Base-by-base conservation (phyloP, 192 early-diverging fungal species). In the Backusella australiensis region DNA sequence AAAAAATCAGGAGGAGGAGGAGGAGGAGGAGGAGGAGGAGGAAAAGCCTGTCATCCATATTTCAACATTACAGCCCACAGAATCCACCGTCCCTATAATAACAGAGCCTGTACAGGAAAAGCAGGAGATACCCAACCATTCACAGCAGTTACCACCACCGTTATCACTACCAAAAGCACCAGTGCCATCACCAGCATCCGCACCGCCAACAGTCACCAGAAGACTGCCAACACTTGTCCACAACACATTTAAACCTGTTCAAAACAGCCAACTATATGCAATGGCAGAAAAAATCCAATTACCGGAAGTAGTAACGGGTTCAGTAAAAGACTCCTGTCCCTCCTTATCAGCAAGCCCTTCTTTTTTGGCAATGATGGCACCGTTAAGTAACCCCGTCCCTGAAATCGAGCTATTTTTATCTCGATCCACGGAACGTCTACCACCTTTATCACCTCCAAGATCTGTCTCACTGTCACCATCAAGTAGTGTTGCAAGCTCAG, bases 281-380 rank as follows among this genome's bases (percentile, higher is more conserved):
- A 63, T 63, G 56, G 26, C 56, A 63, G 56, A 63, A 63, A 63
- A 63, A 63, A 63, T 63, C 12, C 56, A 63, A 63, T 63, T 63
- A 29, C 56, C 56, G 56, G 56, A 63, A 63, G 21, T 63, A 63
- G 56, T 29, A 63, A 26, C 56, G 56, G 56, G 26, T 63, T 26
- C 23, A 29, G 9, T 9, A 29, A 63, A 63, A 14, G 12, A 9
- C 56, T 29, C 56, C 56, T 26, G 12, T 63, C 56, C 56, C 56
- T 63, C 56, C 56, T 63, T 63, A 63, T 63, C 56, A 29, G 12
- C 26, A 63, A 63, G 56, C 3, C 56, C 56, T 63, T 63, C 56
- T 12, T 63, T 63, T 63, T 4, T 63, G 56, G 56, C 56, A 63
- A 63, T 63, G 56, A 63, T 63, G 56, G 56, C 21, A 14, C 56